Evolutionary conservation across 2,329 filamentous ascomycete genomes (phyloP).

Genomic region (Thielaviopsis cerberus): DNA sequence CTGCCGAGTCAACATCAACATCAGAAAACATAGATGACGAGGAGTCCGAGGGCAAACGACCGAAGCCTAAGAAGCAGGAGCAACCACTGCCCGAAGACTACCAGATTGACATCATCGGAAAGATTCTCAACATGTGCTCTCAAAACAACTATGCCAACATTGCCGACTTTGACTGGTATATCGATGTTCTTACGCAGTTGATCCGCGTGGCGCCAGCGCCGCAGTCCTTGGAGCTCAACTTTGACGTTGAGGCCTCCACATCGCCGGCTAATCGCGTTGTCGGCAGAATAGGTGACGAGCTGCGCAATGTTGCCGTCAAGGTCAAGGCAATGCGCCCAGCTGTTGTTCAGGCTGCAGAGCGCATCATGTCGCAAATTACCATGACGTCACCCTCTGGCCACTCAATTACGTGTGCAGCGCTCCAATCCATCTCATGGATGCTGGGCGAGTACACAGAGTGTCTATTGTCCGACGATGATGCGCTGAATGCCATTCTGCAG

Average conservation of each 20-base stretch:
- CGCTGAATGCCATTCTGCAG: conserved; percentile 57
- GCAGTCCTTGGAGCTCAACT: conserved; percentile 20
- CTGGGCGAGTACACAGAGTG: conserved; percentile 72
- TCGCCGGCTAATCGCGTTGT: conserved; percentile 6
- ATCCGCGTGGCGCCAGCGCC: conserved; percentile 49
- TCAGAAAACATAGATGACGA: conserved; percentile 7
- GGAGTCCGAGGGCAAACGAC: not conserved
- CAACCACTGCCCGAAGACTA: conserved; percentile 67
- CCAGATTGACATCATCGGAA: conserved; percentile 58
- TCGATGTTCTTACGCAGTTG: conserved; percentile 73
- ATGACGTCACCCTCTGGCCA: conserved; percentile 35
- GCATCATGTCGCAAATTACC: conserved; percentile 44
- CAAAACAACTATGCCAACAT: conserved; percentile 74
- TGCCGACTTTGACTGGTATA: conserved; percentile 91
- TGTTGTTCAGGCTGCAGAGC: conserved; percentile 67
- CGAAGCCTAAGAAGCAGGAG: conserved; percentile 16
- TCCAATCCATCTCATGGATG: conserved; percentile 67
- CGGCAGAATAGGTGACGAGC: conserved; percentile 54
- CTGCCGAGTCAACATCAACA: not conserved
- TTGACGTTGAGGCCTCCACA: conserved; percentile 15
- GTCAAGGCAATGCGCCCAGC: conserved; percentile 66
- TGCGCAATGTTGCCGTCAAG: conserved; percentile 80
- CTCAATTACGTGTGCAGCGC: conserved; percentile 41
- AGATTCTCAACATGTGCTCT: conserved; percentile 77
- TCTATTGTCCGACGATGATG: conserved; percentile 49